These are phyloP conservation scores for Trichoderma sp. DNA, from an alignment of 2,329 filamentous ascomycete species.

Conservation along the genomic window DNA sequence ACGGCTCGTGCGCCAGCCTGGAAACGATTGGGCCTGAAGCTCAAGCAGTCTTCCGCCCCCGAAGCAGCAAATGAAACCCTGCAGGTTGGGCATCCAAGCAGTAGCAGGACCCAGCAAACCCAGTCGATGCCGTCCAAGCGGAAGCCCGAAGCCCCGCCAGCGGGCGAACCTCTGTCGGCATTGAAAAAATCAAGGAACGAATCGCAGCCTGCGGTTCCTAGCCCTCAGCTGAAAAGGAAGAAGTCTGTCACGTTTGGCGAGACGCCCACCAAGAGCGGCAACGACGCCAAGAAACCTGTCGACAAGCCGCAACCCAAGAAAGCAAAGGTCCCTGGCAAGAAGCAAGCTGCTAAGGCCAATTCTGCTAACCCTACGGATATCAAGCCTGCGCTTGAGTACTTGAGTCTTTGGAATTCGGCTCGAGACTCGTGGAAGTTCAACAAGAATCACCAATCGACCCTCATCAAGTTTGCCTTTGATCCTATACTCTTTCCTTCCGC, in stretches of 20 bases:
- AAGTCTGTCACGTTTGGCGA: conserved; percentile 52
- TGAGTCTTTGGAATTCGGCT: conserved; percentile 69
- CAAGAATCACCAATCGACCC: conserved; percentile 82
- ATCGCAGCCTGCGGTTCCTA: conserved; percentile 26
- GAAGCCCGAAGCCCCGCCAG: conserved; percentile 37
- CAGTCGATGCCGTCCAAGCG: conserved; percentile 36
- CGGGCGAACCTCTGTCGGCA: conserved; percentile 29
- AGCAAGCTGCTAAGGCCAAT: conserved; percentile 39
- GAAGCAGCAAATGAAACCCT: conserved; percentile 32
- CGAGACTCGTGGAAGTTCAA: conserved; percentile 88
- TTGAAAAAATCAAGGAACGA: conserved; percentile 38
- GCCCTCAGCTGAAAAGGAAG: conserved; percentile 36
- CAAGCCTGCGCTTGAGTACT: conserved; percentile 69
- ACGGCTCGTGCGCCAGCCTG: conserved; percentile 53
- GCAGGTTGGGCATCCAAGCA: conserved; percentile 39
- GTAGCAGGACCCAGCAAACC: conserved; percentile 34
- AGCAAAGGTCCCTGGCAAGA: conserved; percentile 40
- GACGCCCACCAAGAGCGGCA: conserved; percentile 36
- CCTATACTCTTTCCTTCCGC: conserved; percentile 65
- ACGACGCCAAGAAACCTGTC: conserved; percentile 26
- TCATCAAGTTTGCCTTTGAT: conserved; percentile 80
- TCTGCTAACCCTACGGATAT: conserved; percentile 42
- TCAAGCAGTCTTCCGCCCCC: conserved; percentile 44
- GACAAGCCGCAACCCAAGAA: conserved; percentile 34
- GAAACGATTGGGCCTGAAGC: conserved; percentile 63